Base-by-base conservation (phyloP, 1,284 basidiomycete genomes). In the Golubevia sp. region DNA sequence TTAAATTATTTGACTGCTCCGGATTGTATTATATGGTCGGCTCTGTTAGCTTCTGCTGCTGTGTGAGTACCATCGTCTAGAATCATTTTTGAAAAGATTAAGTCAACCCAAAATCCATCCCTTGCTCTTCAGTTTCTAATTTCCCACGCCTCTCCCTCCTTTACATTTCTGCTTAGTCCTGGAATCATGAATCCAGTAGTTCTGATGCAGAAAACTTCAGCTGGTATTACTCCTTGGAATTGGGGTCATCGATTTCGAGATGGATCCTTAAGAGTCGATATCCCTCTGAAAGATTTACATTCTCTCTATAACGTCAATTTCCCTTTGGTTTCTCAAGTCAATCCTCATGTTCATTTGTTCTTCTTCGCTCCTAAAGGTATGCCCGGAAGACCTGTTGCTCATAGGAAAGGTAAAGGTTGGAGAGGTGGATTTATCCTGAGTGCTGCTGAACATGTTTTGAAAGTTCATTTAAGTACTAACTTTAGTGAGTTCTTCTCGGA, bases 321-420 rank as follows among this genome's bases (percentile, higher is more conserved):
- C 83, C 92, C 93, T 1, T 91, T 98, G 55, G 96, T 99, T 38
- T 94, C 92, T 0, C 95, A 95, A 85, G 94, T 93, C 27, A 99
- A 98, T 77, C 96, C 95, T 0, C 97, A 99, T 83, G 93, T 99
- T 11, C 96, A 98, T 84, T 78, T 98, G n/a, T 99, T 99, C 86
- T 96, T 97, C 86, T 98, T 97, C 77, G 93, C 93, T 0, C 92
- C 94, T 27, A 88, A 93, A 73, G 96, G 96, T 2, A 93, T 94
- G 0, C 93, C 95, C 2, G 96, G 96, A 26, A 91, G 91, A 74
- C 95, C 95, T 0, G 95, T 97, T 1, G 92, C 92, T 4, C 93
- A 95, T 84, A 87, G 92, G 15, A 93, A 91, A 81, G 93, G 93
- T 61, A 95, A 93, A 89, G 94, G 59, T 3, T 78, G 77, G 80